Base-by-base conservation (phyloP, 108 stramenopile species). In the Skeletonema potamos region DNA sequence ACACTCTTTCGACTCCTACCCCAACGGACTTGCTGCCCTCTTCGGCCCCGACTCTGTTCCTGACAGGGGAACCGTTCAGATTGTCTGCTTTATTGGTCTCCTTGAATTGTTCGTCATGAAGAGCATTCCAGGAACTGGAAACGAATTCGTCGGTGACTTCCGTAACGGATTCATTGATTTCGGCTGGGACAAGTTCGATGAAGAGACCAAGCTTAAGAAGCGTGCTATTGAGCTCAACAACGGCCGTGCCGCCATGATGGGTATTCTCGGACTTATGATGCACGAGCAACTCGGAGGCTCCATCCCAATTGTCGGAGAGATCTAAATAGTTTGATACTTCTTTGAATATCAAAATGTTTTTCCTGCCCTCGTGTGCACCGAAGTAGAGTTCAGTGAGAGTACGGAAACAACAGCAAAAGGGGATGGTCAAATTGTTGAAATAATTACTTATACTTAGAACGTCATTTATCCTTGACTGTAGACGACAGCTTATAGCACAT, bases 101-200 rank as follows among this genome's bases (percentile, higher is more conserved):
- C 79, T 90, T 55, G 89, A 90, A 44, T 56, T 89, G 32, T 84
- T 83, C 70, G 77, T 90, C 66, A 90, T 90, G 89, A 86, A 85
- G 62, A 87, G 87, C 71, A 57, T 84, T 15, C 59, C 78, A 27
- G 70, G 73, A 72, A 82, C 76, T 64, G 64, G 62, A 39, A 84
- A 73, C 18, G 89, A 90, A 72, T 88, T 85, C 82, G 70, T 75
- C 5, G 90, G 90, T 46, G 90, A 91, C 51, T 77, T 91, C 62
- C 84, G 90, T 73, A 91, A 88, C 79, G 87, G 86, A 51, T 44
- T 70, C 69, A 58, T 88, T 57, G 85, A 88, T 69, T 66, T 66
- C 66, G 72, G 72, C 13, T 73, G 72, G 72, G 72, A 73, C 24
- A 12, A 7, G 27, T 65, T 73, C 66, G 72, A 73, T 6, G 55